Conservation (phyloP, 345 rosid species). For the Toxicodendron radicans region DNA sequence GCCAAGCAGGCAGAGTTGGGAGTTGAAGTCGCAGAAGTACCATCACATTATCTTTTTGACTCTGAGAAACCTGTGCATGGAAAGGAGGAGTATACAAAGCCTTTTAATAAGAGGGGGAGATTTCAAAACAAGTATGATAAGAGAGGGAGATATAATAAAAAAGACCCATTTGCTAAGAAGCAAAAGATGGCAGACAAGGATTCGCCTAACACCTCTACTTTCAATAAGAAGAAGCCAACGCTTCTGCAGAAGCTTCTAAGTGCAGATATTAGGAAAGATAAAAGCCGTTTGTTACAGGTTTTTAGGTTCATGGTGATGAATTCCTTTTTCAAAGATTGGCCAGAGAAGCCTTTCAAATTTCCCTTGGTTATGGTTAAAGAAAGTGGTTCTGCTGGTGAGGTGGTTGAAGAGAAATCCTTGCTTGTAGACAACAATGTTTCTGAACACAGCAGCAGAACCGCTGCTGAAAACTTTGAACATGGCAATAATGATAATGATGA, state of each 20-base stretch:
- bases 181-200: conserved; percentile 22
- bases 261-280: conserved; percentile 67
- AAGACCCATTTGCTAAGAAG: conserved; percentile 32
- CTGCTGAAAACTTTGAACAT: conserved; percentile 10
- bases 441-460: conserved; percentile 19
- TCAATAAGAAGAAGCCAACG: conserved; percentile 46
- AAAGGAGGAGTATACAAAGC: conserved; percentile 31
- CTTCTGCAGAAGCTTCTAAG: conserved; percentile 83
- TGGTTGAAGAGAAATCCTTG: conserved; percentile 27
- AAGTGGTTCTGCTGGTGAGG: conserved; percentile 35
- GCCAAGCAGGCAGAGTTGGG: conserved; percentile 92
- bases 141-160: conserved; percentile 47
- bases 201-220: conserved; percentile 33
- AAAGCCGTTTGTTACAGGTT: conserved; percentile 61
- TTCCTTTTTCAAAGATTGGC: conserved; percentile 62
- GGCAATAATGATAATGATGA: conserved; percentile 4
- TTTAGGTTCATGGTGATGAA: conserved; percentile 72
- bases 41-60: conserved; percentile 61
- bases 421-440: conserved; percentile 15
- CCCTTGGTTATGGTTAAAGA: conserved; percentile 58
- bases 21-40: conserved; percentile 90
- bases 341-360: conserved; percentile 60
- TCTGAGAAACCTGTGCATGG: conserved; percentile 36
- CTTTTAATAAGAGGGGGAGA: conserved; percentile 35
- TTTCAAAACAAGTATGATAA: conserved; percentile 41